Evolutionary conservation across 176 grass and related monocot genomes (phyloP).

Genomic region (Carex scoparia): DNA sequence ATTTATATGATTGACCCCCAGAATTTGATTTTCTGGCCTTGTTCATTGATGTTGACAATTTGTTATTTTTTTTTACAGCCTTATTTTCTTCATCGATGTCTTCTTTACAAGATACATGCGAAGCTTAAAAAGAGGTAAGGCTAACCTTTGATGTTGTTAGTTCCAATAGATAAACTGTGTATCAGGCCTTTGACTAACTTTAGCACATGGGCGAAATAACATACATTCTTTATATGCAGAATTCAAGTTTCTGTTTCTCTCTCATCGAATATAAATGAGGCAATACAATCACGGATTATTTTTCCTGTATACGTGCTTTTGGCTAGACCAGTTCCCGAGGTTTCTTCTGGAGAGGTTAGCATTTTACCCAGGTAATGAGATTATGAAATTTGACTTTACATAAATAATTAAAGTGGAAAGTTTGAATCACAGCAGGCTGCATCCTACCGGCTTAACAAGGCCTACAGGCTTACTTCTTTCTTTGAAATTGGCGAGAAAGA

Average conservation of each 20-base stretch:
- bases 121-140: conserved; percentile 74
- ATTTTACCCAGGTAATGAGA: background rate
- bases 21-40: background rate
- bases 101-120: conserved; percentile 67
- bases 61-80: conserved; percentile 49
- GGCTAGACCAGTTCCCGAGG: conserved; percentile 41
- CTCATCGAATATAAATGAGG: conserved; percentile 36
- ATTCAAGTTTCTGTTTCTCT: conserved; percentile 67
- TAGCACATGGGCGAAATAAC: background rate
- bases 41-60: conserved; percentile 18
- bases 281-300: conserved; percentile 37
- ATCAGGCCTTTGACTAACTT: background rate
- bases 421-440: conserved; percentile 47
- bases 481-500: conserved; percentile 47
- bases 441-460: conserved; percentile 45
- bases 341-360: conserved; percentile 46
- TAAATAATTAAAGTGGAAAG: background rate
- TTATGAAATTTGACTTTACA: conserved; percentile 13
- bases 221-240: conserved; percentile 37
- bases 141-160: background rate
- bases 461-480: conserved; percentile 52
- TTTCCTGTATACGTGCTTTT: conserved; percentile 80
- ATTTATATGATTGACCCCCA: too few species aligned
- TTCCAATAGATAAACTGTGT: background rate
- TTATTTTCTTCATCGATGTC: conserved; percentile 68